Evolutionary conservation across 228 moss, liverwort and hornwort species (phyloP), one percentile per base, ranked within the genome.

Genomic region (Sphagnum fallax): DNA sequence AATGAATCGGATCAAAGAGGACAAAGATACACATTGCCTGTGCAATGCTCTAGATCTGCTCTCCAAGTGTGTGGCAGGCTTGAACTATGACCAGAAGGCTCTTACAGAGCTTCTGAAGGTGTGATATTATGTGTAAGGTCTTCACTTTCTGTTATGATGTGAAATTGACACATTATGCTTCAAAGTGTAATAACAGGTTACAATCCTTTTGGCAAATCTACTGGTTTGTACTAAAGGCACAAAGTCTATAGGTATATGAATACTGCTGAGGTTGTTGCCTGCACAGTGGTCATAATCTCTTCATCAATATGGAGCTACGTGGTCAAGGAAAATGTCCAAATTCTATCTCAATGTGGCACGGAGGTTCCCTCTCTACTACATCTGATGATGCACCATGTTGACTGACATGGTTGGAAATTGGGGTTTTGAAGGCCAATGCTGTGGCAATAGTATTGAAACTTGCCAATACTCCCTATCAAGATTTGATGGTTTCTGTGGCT

Each of bases 21-120:
- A 93, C 15, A 74, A 13, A 4, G 72, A 91, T 10, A 70, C 77
- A 8, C 49, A 52, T 63, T 90, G 91, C 53, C 52, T 75, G 11
- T 82, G 87, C 48, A 74, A 72, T 72, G 90, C 90, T 12, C 79
- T 93, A 70, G 91, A 93, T 73, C 88, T 98, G 32, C 81, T 93
- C 58, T 93, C 90, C 0, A 69, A 71, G 13, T 98, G 97, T 66
- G 89, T 93, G 81, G 85, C 87, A 48, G 85, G 90, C 67, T 88
- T 82, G 65, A 93, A 93, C 61, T 91, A 93, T 49, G 75, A 83
- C 62, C 83, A 86, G 14, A 86, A 80, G 66, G 95, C 90, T 63
- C 74, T 92, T 62, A 75, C 69, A 65, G 83, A 83, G 73, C 78
- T 83, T 65, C 49, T 87, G 53, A 64, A 65, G 55, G 78, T 87